A percentile compares a stretch with the other conserved stretches of the same genome.
These are phyloP conservation scores for Oryza punctata DNA, from an alignment of 176 grass and related monocot genomes.

Conservation along the genomic window DNA sequence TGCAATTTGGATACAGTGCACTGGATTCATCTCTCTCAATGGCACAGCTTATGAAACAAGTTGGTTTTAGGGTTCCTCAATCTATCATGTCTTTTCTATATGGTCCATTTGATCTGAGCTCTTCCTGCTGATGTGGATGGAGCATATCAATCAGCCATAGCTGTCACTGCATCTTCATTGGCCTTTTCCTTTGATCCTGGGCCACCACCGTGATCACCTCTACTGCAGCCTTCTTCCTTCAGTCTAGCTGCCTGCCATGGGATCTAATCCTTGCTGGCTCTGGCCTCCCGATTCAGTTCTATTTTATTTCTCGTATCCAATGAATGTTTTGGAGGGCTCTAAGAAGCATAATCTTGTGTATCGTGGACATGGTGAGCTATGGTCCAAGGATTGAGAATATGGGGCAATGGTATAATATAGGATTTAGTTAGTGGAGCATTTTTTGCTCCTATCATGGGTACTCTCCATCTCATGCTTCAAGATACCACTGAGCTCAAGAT, in stretches of 20 bases:
- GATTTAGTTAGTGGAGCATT: no score
- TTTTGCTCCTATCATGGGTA: no score
- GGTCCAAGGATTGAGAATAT: background rate
- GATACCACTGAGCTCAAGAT: no score
- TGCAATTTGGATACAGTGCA: background rate
- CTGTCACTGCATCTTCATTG: background rate
- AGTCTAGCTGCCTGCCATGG: background rate
- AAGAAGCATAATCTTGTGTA: background rate
- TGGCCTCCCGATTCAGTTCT: background rate
- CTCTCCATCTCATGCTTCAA: no score
- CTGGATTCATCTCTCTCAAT: constrained; percentile 6
- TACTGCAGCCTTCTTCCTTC: background rate
- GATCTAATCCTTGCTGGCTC: background rate
- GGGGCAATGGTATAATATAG: no score
- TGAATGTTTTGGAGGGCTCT: background rate
- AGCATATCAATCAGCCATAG: background rate
- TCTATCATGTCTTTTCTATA: background rate
- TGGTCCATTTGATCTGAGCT: constrained; percentile 21
- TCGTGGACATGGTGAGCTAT: background rate
- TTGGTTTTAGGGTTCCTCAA: constrained; percentile 7
- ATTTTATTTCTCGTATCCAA: background rate
- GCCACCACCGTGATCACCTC: background rate
- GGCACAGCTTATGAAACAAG: background rate
- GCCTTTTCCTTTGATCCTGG: background rate
- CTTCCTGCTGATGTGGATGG: background rate